Conservation (phyloP, 495 filamentous ascomycete genomes). For the Ascobolus immersus region DNA sequence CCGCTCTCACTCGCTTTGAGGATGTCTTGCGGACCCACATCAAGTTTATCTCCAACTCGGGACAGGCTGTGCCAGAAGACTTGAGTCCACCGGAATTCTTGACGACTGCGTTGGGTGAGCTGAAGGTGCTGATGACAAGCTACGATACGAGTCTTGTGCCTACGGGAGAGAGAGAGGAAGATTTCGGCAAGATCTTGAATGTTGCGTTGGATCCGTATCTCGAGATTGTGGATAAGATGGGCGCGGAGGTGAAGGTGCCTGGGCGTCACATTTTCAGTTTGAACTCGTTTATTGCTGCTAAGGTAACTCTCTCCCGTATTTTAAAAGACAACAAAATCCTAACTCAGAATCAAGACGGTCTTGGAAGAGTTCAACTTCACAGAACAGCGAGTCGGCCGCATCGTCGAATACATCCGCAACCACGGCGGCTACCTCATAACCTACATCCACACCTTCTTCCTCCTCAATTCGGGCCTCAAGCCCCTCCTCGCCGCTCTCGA, state of each 20-base stretch:
- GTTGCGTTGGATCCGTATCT: conserved; percentile 76
- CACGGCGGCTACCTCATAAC: conserved; percentile 25
- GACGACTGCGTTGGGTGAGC: conserved; percentile 46
- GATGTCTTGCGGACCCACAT: conserved; percentile 53
- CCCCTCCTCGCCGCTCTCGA: conserved; percentile 39
- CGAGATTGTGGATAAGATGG: conserved; percentile 41
- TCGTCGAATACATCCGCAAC: conserved; percentile 23
- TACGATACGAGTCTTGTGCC: conserved; percentile 53
- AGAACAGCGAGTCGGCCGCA: conserved; percentile 17
- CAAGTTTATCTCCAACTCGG: conserved; percentile 37
- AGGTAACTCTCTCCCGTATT: neutral
- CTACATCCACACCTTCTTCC: conserved; percentile 40
- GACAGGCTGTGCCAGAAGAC: no score
- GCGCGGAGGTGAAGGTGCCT: conserved; percentile 30
- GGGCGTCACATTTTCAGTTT: conserved; percentile 48
- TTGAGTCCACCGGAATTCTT: conserved; percentile 65
- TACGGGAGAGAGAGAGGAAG: conserved; percentile 26
- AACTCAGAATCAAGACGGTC: conserved; percentile 9
- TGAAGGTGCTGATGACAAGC: conserved; percentile 45
- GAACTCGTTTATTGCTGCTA: conserved; percentile 48
- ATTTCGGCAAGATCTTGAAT: conserved; percentile 57
- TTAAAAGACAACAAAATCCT: neutral
- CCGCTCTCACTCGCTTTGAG: conserved; percentile 62
- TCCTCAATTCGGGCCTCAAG: conserved; percentile 45
- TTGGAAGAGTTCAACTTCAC: conserved; percentile 35